Evolutionary conservation across 2,329 filamentous ascomycete genomes (phyloP).

Genomic region (Tolypocladium tundrense): DNA sequence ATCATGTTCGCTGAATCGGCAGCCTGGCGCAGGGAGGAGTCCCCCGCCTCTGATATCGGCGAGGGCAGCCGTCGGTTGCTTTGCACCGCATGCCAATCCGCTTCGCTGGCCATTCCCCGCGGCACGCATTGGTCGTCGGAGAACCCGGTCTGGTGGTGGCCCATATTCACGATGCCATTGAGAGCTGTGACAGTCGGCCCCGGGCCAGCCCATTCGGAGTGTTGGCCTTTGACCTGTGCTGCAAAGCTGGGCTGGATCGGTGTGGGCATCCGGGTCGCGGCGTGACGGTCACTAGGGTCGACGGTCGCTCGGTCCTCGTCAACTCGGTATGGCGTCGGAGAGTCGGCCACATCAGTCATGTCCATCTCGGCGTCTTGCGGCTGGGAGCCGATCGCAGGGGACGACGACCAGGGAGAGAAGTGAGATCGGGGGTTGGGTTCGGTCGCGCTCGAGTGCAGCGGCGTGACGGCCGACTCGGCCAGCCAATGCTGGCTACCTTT

Average conservation of each 20-base stretch:
- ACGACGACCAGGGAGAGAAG: constrained; percentile 22
- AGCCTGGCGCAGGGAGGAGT: constrained; percentile 29
- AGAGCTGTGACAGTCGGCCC: constrained; percentile 21
- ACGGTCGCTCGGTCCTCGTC: constrained; percentile 5
- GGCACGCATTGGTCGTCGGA: constrained; percentile 33
- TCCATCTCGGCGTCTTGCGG: constrained; percentile 34
- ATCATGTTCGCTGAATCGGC: constrained; percentile 19
- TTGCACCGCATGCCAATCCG: constrained; percentile 42
- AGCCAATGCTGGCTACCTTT: constrained; percentile 18
- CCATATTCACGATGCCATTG: constrained; percentile 26
- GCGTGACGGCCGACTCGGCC: constrained; percentile 23
- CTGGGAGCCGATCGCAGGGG: constrained; percentile 8
- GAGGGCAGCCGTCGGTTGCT: constrained; percentile 46
- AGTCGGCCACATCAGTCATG: constrained; percentile 29
- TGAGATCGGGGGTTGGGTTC: constrained; percentile 20
- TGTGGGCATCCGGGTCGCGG: constrained; percentile 43
- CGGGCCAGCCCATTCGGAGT: constrained; percentile 28
- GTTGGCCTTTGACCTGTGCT: constrained; percentile 42
- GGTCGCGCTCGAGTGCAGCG: constrained; percentile 29
- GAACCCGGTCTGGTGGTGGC: constrained; percentile 29
- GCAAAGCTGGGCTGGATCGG: constrained; percentile 50
- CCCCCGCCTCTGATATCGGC: constrained; percentile 49
- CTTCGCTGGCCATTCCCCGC: constrained; percentile 32
- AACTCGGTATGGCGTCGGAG: constrained; percentile 8
- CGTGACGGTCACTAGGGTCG: background rate